Percentiles rank a stretch among this genome's conserved stretches.
phyloP scores from a whole-genome alignment of 129 eudicot species.

The Silybum marianum region DNA sequence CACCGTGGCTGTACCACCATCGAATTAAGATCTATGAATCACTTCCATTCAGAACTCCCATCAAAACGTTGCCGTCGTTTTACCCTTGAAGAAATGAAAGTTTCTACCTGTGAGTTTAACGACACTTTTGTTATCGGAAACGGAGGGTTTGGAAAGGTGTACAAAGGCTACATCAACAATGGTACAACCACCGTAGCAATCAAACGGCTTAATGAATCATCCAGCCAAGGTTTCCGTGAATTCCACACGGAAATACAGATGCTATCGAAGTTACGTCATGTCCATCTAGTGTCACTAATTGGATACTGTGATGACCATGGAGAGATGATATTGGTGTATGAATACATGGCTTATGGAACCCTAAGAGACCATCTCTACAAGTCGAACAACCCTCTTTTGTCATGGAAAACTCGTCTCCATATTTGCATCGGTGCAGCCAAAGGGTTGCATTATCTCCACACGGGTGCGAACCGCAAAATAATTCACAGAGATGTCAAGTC shows the following conservation, averaged over 20 bases:
- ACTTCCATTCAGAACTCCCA: background rate
- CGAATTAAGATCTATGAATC: slow-evolving; percentile 16
- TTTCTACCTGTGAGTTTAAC: slow-evolving; percentile 52
- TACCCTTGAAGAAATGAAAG: background rate
- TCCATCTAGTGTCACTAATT: too few relatives aligned
- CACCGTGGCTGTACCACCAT: background rate
- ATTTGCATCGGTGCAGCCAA: slow-evolving; percentile 62
- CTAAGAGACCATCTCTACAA: slow-evolving; percentile 44
- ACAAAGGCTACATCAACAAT: too few relatives aligned
- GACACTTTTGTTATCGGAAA: background rate
- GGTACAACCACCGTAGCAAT: slow-evolving; percentile 37
- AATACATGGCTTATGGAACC: slow-evolving; percentile 55
- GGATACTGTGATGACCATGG: slow-evolving; percentile 19
- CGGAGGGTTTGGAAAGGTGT: too few relatives aligned
- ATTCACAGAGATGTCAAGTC: slow-evolving; percentile 61
- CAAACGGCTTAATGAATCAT: slow-evolving; percentile 43
- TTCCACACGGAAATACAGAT: slow-evolving; percentile 4
- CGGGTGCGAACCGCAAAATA: slow-evolving; percentile 38
- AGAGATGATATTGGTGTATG: slow-evolving; percentile 51
- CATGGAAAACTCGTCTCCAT: slow-evolving; percentile 51
- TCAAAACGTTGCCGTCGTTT: background rate
- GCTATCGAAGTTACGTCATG: too few relatives aligned
- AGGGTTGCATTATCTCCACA: slow-evolving; percentile 55
- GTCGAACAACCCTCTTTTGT: slow-evolving; percentile 35
- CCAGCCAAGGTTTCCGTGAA: slow-evolving; percentile 52